Conservation (phyloP, 176 grass and related monocot species). For the bread wheat (Triticum aestivum) region DNA sequence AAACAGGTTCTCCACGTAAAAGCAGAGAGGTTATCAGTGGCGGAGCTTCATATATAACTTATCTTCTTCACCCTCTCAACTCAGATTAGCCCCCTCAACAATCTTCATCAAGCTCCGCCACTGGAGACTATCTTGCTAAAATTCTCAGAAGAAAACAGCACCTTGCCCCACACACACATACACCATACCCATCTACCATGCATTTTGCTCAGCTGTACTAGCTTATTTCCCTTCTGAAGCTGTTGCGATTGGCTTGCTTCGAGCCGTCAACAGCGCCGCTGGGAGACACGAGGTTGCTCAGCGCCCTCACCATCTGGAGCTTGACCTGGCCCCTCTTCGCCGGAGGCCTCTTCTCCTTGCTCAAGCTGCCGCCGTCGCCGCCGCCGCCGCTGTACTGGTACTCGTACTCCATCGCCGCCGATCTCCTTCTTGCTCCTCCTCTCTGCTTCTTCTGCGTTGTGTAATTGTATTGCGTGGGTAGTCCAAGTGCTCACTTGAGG, state of each 20-base stretch:
- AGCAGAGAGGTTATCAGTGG: background rate
- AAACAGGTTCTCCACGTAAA: background rate
- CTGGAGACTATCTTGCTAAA: too few species aligned
- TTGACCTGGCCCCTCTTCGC: constrained; percentile 44
- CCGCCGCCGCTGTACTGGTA: constrained; percentile 10
- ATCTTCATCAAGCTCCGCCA: too few species aligned
- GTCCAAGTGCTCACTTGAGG: background rate
- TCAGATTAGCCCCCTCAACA: too few species aligned
- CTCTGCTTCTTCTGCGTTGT: background rate
- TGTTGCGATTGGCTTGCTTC: background rate
- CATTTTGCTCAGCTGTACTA: background rate
- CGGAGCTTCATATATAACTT: too few species aligned
- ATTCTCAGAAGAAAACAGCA: too few species aligned
- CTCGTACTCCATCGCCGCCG: constrained; percentile 15
- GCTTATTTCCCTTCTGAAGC: constrained; percentile 31
- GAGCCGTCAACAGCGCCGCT: background rate
- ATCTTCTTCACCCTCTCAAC: too few species aligned
- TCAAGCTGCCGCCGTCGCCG: background rate
- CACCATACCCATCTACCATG: too few species aligned
- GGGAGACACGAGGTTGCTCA: constrained; percentile 31
- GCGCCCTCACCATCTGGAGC: constrained; percentile 26
- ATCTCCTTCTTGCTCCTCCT: background rate
- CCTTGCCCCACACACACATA: too few species aligned
- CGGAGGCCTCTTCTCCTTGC: constrained; percentile 46
- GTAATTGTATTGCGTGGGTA: background rate